Base-by-base conservation (phyloP, 768 basidiomycete species). In the Tricholoma hemisulphureum region DNA sequence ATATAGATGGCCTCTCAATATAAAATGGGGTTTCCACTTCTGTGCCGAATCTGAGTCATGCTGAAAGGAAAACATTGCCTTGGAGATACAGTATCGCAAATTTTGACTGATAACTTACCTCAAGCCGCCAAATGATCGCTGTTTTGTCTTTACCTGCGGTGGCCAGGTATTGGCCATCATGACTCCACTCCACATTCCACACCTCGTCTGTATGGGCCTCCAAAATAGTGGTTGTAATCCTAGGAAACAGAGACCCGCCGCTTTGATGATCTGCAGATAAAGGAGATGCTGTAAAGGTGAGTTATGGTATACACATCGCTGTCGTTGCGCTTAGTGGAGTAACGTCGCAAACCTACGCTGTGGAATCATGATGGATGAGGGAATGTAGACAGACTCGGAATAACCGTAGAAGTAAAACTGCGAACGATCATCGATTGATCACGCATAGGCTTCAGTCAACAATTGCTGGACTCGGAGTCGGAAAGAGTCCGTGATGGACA, bases 121-220 rank as follows among this genome's bases (percentile, higher is more conserved):
- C 84, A 55, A 94, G 79, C 46, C 80, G 80, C 95, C 95, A 98
- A 51, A 98, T 89, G 55, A 97, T 91, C 6, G 90, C 94, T 4
- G 82, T 80, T 75, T 83, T 85, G 73, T 98, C 96, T 71, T 84
- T 91, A 56, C 95, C 89, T 35, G 89, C 91, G 62, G 87, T 95
- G 28, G 95, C 97, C 51, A 99, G 78, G 65, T 82, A 87, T 50
- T 73, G 72, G 2, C 97, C 97, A 68, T 88, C 87, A 64, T 91
- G 92, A 72, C 94, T 96, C 95, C 95, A 99, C 69, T 89, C 89
- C 58, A 98, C 73, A 67, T 90, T 87, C 95, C 96, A 98, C 41
- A 99, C 95, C 70, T 99, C 94, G 68, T 98, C 93, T 10, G 79
- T 82, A 71, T 98, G 96, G 26, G 87, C 91, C 45, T 87, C 83